Percentiles rank a stretch among this genome's conserved stretches.
phyloP scores from a whole-genome alignment of 2,329 filamentous ascomycete species.

The Colletotrichum caudatum region DNA sequence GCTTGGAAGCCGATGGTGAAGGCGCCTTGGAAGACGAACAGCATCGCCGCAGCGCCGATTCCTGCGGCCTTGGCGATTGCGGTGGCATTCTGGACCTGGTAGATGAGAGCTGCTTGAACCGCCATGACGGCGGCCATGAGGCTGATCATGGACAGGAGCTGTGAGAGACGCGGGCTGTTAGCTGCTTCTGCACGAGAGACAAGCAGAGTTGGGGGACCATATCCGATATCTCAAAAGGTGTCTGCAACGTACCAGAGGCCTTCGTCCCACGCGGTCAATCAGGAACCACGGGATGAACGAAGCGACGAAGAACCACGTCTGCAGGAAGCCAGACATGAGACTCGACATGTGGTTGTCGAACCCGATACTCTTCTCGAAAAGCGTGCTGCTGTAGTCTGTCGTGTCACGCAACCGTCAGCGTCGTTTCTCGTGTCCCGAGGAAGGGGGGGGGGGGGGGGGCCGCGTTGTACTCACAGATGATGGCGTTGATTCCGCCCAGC shows the following conservation, averaged over 20 bases:
- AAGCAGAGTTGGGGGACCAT: too few species aligned
- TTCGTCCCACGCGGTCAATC: conserved; percentile 60
- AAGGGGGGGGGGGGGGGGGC: too few species aligned
- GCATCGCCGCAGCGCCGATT: conserved; percentile 55
- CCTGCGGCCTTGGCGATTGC: conserved; percentile 49
- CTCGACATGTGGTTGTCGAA: conserved; percentile 58
- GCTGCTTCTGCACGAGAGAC: neutral
- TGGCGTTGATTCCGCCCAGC: conserved; percentile 61
- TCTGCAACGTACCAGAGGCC: conserved; percentile 39
- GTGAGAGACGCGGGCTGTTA: neutral
- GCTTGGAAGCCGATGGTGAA: conserved; percentile 56
- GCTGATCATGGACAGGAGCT: conserved; percentile 55
- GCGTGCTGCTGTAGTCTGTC: conserved; percentile 57
- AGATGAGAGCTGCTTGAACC: conserved; percentile 55
- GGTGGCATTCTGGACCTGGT: conserved; percentile 53
- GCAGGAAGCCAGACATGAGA: conserved; percentile 64
- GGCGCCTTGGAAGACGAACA: conserved; percentile 56
- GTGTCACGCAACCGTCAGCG: neutral
- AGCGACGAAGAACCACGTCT: conserved; percentile 59
- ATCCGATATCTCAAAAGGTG: neutral
- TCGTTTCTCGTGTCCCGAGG: neutral
- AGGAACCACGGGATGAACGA: conserved; percentile 60
- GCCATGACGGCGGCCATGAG: conserved; percentile 57
- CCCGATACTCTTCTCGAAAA: conserved; percentile 60
- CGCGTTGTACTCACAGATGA: conserved; percentile 52